A percentile compares a stretch with the other conserved stretches of the same genome.
Evolutionary conservation across 257 asterid species (phyloP).

Genomic region (Rauvolfia tetraphylla): DNA sequence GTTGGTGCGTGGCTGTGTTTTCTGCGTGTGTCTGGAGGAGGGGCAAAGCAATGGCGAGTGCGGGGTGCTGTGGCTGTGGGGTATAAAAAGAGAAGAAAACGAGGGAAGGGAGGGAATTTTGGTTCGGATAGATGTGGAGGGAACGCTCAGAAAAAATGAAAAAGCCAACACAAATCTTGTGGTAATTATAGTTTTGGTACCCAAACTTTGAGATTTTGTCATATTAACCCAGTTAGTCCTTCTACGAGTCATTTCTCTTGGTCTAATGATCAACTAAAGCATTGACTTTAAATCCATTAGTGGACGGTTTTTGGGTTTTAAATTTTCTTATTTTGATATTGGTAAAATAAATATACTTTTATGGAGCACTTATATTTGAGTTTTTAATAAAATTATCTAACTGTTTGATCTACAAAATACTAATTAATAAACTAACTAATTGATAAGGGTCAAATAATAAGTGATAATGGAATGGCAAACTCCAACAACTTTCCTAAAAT

Average conservation of each 20-base stretch:
- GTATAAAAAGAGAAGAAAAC: conserved; percentile 30
- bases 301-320: no score
- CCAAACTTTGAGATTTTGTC: neutral
- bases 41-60: conserved; percentile 8
- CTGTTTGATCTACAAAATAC: no score
- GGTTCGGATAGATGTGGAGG: conserved; percentile 95
- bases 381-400: no score
- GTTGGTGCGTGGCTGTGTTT: conserved; percentile 26
- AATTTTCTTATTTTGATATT: no score
- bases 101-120: conserved; percentile 97
- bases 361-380: no score
- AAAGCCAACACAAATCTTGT: neutral
- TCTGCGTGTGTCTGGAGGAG: conserved; percentile 16
- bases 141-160: conserved; percentile 40
- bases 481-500: no score
- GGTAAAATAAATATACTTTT: no score
- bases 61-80: neutral
- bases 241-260: neutral
- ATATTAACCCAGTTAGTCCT: neutral
- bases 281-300: no score
- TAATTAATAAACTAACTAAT: no score
- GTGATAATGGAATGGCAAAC: no score
- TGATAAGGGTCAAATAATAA: no score
- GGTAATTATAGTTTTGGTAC: neutral
- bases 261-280: neutral